Evolutionary conservation across 2,329 filamentous ascomycete species (phyloP).

Genomic region (Aspergillus floridensis): DNA sequence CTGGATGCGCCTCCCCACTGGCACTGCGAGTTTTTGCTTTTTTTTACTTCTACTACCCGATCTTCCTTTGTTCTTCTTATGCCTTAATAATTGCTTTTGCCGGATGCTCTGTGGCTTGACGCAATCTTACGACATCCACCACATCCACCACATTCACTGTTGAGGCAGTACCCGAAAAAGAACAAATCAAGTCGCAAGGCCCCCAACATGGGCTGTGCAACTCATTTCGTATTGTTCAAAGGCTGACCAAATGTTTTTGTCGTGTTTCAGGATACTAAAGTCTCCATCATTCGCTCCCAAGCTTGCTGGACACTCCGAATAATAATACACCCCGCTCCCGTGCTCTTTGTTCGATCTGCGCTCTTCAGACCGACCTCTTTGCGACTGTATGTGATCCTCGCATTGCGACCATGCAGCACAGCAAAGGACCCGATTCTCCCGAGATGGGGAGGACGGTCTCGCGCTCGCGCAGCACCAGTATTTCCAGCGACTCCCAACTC

Average conservation of each 20-base stretch:
- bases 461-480: conserved; percentile 41
- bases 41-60: background rate
- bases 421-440: conserved; percentile 30
- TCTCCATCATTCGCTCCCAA: background rate
- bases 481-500: conserved; percentile 38
- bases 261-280: conserved; percentile 10
- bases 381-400: conserved; percentile 11
- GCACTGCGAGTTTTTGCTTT: conserved; percentile 2
- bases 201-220: conserved; percentile 10
- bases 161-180: background rate
- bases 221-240: conserved; percentile 5
- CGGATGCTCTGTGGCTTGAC: background rate
- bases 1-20: conserved; percentile 1
- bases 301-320: background rate
- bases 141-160: conserved; percentile 2
- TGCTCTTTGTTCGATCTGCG: background rate
- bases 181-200: conserved; percentile 2
- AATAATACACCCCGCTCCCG: background rate
- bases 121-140: conserved; percentile 8
- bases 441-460: conserved; percentile 29
- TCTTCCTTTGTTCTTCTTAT: background rate
- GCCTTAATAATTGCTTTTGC: background rate
- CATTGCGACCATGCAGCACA: conserved; percentile 29
- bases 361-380: background rate
- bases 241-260: conserved; percentile 7